Percentiles rank a stretch among this genome's conserved stretches.
phyloP scores from a whole-genome alignment of 2,329 filamentous ascomycete species.

The Akanthomyces dipterigenus region DNA sequence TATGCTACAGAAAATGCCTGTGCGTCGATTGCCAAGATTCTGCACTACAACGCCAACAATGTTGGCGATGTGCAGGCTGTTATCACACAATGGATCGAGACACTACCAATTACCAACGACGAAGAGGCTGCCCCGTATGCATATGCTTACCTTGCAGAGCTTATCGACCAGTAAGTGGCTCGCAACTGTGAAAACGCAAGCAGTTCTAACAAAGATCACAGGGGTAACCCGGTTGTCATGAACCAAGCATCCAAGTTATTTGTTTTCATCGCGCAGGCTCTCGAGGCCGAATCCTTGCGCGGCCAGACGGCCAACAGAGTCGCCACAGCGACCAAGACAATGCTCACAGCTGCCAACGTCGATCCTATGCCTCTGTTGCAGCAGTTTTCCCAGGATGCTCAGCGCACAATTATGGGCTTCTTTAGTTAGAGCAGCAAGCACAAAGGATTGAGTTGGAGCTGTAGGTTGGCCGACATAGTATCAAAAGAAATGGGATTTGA shows the following conservation, averaged over 20 bases:
- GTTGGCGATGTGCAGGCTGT: conserved; percentile 71
- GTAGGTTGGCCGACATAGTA: not conserved
- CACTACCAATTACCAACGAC: conserved; percentile 85
- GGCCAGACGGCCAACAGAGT: conserved; percentile 75
- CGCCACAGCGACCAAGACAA: conserved; percentile 67
- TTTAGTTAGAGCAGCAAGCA: conserved; percentile 50
- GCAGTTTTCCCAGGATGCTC: conserved; percentile 70
- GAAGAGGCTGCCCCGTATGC: conserved; percentile 96
- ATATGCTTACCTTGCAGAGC: conserved; percentile 81
- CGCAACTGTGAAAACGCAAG: not conserved
- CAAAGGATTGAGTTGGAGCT: not conserved
- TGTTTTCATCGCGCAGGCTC: conserved; percentile 74
- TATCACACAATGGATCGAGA: conserved; percentile 80
- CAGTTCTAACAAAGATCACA: conserved; percentile 34
- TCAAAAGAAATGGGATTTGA: not conserved
- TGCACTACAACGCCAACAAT: conserved; percentile 78
- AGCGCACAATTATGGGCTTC: conserved; percentile 70
- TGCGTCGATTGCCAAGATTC: conserved; percentile 91
- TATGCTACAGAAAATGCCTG: conserved; percentile 98
- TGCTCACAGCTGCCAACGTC: conserved; percentile 66
- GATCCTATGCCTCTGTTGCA: conserved; percentile 71
- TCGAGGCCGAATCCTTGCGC: conserved; percentile 85
- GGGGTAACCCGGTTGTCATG: conserved; percentile 78
- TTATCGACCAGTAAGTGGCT: conserved; percentile 87
- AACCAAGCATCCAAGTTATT: conserved; percentile 76